Percentiles rank a stretch among this genome's conserved stretches.
Evolutionary conservation across 345 rosid genomes (phyloP).

Genomic region (Orychophragmus violaceus): DNA sequence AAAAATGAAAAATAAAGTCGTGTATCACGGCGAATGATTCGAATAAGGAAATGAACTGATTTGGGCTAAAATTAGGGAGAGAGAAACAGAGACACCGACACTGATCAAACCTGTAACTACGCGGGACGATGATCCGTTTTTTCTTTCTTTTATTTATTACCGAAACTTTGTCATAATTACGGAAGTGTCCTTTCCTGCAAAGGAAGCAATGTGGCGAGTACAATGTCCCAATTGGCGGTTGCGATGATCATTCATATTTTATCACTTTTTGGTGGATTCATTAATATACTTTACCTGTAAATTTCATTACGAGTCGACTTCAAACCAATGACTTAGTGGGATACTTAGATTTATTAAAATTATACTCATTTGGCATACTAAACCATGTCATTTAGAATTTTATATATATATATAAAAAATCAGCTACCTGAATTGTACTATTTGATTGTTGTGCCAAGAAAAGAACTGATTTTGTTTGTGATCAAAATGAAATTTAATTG

Average conservation of each 20-base stretch:
- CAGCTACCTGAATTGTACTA: not conserved
- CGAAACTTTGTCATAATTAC: not conserved
- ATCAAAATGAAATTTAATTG: too few relatives aligned
- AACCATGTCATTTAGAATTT: not conserved
- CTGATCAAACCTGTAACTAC: constrained; percentile 23
- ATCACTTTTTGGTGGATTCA: not conserved
- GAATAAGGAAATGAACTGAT: not conserved
- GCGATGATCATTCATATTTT: not conserved
- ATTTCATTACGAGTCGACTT: constrained; percentile 11
- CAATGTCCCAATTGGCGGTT: not conserved
- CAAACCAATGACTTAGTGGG: not conserved
- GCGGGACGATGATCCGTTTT: constrained; percentile 28
- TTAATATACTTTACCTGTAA: not conserved
- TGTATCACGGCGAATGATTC: not conserved
- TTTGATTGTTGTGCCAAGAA: not conserved
- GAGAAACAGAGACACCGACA: constrained; percentile 16
- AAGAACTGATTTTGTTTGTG: not conserved
- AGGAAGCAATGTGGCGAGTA: constrained; percentile 10
- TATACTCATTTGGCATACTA: not conserved
- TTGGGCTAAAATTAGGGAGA: constrained; percentile 4
- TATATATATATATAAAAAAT: too few relatives aligned
- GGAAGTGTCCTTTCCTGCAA: not conserved
- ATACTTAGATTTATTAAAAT: not conserved
- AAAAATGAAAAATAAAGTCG: not conserved
- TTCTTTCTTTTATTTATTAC: too few relatives aligned